Evolutionary conservation across 768 basidiomycete species (phyloP).

Genomic region (Rhizopogon rudus): DNA sequence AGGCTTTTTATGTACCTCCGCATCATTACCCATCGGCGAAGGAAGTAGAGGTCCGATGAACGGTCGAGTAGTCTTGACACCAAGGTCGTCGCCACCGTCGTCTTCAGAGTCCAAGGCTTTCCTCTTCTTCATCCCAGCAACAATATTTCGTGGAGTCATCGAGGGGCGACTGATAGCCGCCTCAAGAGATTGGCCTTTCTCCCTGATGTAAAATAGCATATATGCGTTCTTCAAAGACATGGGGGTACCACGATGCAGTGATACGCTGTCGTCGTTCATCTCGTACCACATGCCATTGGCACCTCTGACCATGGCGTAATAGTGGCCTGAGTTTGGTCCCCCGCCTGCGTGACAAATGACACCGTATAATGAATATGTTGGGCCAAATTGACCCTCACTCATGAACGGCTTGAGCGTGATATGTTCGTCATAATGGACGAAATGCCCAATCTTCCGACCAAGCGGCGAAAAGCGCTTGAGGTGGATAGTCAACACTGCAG

Average conservation of each 20-base stretch:
- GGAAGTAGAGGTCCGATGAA: constrained; percentile 71
- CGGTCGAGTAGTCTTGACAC: constrained; percentile 41
- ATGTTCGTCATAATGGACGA: constrained; percentile 72
- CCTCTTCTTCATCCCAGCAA: constrained; percentile 44
- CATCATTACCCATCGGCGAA: constrained; percentile 30
- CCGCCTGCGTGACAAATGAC: constrained; percentile 91
- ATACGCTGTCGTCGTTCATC: constrained; percentile 89
- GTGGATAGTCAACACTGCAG: constrained; percentile 85
- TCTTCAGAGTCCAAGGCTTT: constrained; percentile 48
- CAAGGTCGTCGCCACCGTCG: constrained; percentile 44
- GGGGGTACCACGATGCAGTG: constrained; percentile 38
- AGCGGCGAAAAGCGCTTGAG: constrained; percentile 91
- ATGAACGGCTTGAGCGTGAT: constrained; percentile 74
- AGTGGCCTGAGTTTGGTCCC: constrained; percentile 95
- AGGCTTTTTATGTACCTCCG: constrained; percentile 6
- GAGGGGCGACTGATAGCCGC: constrained; percentile 42
- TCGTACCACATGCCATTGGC: constrained; percentile 74
- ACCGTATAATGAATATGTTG: constrained; percentile 83
- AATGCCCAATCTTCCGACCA: constrained; percentile 80
- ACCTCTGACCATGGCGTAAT: constrained; percentile 80
- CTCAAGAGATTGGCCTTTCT: constrained; percentile 70
- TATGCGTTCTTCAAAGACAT: constrained; percentile 79
- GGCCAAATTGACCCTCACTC: constrained; percentile 75
- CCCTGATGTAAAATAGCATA: constrained; percentile 85
- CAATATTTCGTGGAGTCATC: constrained; percentile 33